These are phyloP conservation scores for Amaranthus tricolor DNA, from an alignment of 179 eudicot genomes.

Conservation along the genomic window DNA sequence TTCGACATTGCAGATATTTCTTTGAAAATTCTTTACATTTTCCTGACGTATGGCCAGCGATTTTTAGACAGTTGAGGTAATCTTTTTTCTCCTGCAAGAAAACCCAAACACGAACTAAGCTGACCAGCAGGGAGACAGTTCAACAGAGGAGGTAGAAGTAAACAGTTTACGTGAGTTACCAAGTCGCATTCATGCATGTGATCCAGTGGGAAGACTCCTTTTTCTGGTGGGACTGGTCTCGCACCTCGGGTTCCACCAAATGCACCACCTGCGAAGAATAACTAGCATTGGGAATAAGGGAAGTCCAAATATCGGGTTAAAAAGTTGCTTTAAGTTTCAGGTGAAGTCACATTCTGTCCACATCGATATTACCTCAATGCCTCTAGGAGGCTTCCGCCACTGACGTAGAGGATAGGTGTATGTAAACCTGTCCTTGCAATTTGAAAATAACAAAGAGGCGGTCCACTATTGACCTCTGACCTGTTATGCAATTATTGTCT, in stretches of 20 bases:
- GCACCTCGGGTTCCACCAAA: constrained; percentile 88
- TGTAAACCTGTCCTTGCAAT: not conserved
- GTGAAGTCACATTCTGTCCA: not conserved
- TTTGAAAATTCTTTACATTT: constrained; percentile 69
- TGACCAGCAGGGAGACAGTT: not conserved
- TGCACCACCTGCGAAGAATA: constrained; percentile 62
- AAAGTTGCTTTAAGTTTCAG: not conserved
- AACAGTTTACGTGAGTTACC: constrained; percentile 39
- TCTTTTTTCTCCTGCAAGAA: constrained; percentile 76
- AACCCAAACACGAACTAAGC: constrained; percentile 8
- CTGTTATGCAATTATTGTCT: not conserved
- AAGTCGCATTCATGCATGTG: constrained; percentile 88
- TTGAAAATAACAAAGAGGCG: not conserved
- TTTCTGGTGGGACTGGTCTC: constrained; percentile 92
- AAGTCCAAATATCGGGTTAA: too few species aligned
- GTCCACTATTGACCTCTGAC: not conserved
- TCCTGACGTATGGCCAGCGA: constrained; percentile 72
- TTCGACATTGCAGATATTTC: constrained; percentile 87
- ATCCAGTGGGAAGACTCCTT: constrained; percentile 94
- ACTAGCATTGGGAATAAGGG: not conserved
- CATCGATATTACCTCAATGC: not conserved
- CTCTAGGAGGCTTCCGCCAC: not conserved
- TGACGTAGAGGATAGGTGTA: too few species aligned
- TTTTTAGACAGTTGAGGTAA: constrained; percentile 75
- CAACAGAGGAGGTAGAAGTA: too few species aligned